Conservation (phyloP, 2,329 filamentous ascomycete genomes). For the Talaromyces rugulosus region DNA sequence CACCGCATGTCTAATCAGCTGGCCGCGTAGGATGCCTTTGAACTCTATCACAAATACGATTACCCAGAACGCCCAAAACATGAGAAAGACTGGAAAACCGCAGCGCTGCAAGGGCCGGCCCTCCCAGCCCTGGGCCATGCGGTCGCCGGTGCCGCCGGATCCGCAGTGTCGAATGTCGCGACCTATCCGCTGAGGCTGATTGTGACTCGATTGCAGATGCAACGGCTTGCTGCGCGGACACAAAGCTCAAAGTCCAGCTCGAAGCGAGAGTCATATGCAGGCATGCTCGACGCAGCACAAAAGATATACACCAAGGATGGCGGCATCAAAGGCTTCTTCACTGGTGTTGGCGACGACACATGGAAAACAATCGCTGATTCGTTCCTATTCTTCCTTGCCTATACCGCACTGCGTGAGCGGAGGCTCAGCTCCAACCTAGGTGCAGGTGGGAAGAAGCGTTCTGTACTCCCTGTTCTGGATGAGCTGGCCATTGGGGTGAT, state of each 20-base stretch:
- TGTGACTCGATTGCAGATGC: conserved; percentile 76
- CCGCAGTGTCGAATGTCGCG: conserved; percentile 71
- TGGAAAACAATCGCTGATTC: conserved; percentile 68
- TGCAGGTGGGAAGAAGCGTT: conserved; percentile 22
- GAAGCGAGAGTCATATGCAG: conserved; percentile 53
- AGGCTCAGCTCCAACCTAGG: conserved; percentile 37
- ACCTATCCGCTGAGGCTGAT: conserved; percentile 81
- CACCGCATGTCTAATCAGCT: background rate
- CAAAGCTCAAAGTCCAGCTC: conserved; percentile 32
- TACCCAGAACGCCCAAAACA: conserved; percentile 21
- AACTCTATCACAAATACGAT: conserved; percentile 36
- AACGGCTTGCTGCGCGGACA: conserved; percentile 53
- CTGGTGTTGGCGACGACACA: conserved; percentile 60
- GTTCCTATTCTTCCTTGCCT: conserved; percentile 82
- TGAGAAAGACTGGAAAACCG: conserved; percentile 28
- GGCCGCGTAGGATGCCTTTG: background rate
- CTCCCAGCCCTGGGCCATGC: conserved; percentile 78
- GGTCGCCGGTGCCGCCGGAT: conserved; percentile 71
- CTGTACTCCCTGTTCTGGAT: conserved; percentile 57
- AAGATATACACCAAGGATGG: conserved; percentile 70
- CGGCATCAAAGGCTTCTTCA: conserved; percentile 72
- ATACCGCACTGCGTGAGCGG: conserved; percentile 53
- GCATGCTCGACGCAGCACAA: conserved; percentile 63
- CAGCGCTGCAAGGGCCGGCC: conserved; percentile 36
- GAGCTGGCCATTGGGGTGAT: conserved; percentile 67